A percentile compares a stretch with the other conserved stretches of the same genome.
These are phyloP conservation scores for Naumovozyma baii DNA, from an alignment of 805 yeast genomes.

Conservation along the genomic window DNA sequence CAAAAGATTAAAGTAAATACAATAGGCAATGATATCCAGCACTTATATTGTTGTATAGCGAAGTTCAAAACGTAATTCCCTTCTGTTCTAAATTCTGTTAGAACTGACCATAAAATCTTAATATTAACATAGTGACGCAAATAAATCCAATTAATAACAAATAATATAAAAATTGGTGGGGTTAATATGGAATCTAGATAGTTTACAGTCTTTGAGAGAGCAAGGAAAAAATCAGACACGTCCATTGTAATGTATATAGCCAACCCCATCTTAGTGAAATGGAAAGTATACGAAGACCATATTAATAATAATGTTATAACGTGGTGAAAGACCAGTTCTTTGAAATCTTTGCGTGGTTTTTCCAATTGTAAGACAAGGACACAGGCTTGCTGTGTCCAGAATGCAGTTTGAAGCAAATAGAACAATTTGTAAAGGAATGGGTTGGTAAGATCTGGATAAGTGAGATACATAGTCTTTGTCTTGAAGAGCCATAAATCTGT, in stretches of 20 bases:
- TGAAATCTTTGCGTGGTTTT: slow-evolving; percentile 88
- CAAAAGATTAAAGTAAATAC: slow-evolving; percentile 70
- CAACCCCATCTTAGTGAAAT: slow-evolving; percentile 92
- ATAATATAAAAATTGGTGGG: slow-evolving; percentile 57
- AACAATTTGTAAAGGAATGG: slow-evolving; percentile 64
- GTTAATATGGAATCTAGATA: slow-evolving; percentile 63
- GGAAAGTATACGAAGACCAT: slow-evolving; percentile 82
- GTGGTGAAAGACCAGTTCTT: slow-evolving; percentile 88
- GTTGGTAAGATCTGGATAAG: slow-evolving; percentile 76
- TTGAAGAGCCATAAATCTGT: slow-evolving; percentile 85
- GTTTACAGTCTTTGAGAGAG: slow-evolving; percentile 76
- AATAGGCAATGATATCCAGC: slow-evolving; percentile 90
- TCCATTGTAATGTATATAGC: slow-evolving; percentile 93
- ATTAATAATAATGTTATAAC: slow-evolving; percentile 82
- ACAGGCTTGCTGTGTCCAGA: slow-evolving; percentile 94
- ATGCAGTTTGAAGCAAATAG: slow-evolving; percentile 88
- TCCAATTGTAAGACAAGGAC: slow-evolving; percentile 77
- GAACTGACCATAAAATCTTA: slow-evolving; percentile 69
- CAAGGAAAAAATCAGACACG: slow-evolving; percentile 79
- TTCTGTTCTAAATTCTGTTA: slow-evolving; percentile 77
- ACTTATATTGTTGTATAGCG: slow-evolving; percentile 88
- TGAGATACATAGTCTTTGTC: slow-evolving; percentile 67
- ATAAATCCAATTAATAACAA: slow-evolving; percentile 72
- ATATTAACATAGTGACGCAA: slow-evolving; percentile 80
- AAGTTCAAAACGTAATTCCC: slow-evolving; percentile 77